These are phyloP conservation scores for Carpinus fangiana DNA, from an alignment of 306 rosid genomes.

Conservation along the genomic window DNA sequence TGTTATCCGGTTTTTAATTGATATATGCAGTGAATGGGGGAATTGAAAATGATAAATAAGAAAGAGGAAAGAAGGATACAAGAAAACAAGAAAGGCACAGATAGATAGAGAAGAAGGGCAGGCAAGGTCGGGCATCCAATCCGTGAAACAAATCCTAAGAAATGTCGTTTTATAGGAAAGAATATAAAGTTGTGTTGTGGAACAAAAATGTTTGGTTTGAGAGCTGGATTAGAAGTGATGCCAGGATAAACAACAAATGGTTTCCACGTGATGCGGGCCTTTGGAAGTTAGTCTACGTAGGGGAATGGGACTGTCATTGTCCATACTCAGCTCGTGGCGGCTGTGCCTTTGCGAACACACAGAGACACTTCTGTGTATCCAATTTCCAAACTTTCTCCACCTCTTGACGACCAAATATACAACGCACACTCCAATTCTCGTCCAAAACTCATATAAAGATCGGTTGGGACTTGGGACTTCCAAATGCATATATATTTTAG, in stretches of 20 bases:
- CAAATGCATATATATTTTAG: too few relatives aligned
- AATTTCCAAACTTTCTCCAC: too few relatives aligned
- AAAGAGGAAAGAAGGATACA: neutral
- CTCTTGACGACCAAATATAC: too few relatives aligned
- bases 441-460: too few relatives aligned
- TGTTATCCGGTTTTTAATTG: too few relatives aligned
- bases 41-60: too few relatives aligned
- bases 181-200: constrained; percentile 1
- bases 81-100: constrained; percentile 43
- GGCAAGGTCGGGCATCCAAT: constrained; percentile 34
- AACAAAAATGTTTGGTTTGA: constrained; percentile 31
- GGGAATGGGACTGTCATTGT: constrained; percentile 87
- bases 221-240: constrained; percentile 40
- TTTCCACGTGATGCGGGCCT: constrained; percentile 96
- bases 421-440: too few relatives aligned
- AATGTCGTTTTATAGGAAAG: constrained; percentile 50
- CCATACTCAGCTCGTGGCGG: constrained; percentile 79
- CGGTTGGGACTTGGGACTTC: too few relatives aligned
- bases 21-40: too few relatives aligned
- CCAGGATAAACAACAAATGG: constrained; percentile 56
- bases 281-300: constrained; percentile 58
- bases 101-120: constrained; percentile 36
- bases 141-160: constrained; percentile 58
- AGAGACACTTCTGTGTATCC: too few relatives aligned
- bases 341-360: constrained; percentile 31